A percentile compares a stretch with the other conserved stretches of the same genome.
Evolutionary conservation across 345 rosid genomes (phyloP).

Genomic region (Eucalyptus pauciflora): DNA sequence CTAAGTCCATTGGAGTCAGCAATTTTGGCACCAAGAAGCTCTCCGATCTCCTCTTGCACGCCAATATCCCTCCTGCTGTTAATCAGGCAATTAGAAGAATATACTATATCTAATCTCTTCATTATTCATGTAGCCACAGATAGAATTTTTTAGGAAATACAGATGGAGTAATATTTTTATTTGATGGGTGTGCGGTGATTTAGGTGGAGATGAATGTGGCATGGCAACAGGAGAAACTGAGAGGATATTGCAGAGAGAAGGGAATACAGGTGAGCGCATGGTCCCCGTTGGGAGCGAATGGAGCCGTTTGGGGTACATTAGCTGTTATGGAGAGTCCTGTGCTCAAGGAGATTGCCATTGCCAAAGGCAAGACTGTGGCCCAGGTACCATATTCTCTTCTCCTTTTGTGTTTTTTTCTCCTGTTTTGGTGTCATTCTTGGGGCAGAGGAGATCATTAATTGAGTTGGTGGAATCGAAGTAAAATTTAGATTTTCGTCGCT

Average conservation of each 20-base stretch:
- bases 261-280: slow-evolving; percentile 3
- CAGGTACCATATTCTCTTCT: background rate
- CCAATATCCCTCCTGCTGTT: slow-evolving; percentile 8
- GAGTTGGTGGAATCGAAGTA: background rate
- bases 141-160: background rate
- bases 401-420: background rate
- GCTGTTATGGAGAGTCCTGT: background rate
- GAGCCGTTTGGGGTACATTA: slow-evolving; percentile 4
- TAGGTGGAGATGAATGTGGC: slow-evolving; percentile 8
- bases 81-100: slow-evolving; percentile 5
- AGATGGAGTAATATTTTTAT: background rate
- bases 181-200: background rate
- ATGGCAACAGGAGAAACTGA: slow-evolving; percentile 6
- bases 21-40: slow-evolving; percentile 12
- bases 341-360: background rate
- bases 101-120: background rate
- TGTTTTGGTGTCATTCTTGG: background rate
- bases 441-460: too few species aligned
- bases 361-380: background rate
- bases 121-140: background rate
- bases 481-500: background rate
- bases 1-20: slow-evolving; percentile 23
- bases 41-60: background rate
- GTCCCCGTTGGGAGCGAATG: slow-evolving; percentile 6
- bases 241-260: background rate